A percentile compares a stretch with the other conserved stretches of the same genome.
These are phyloP conservation scores for Samsoniella hepiali DNA, from an alignment of 2,329 filamentous ascomycete genomes.

Conservation along the genomic window DNA sequence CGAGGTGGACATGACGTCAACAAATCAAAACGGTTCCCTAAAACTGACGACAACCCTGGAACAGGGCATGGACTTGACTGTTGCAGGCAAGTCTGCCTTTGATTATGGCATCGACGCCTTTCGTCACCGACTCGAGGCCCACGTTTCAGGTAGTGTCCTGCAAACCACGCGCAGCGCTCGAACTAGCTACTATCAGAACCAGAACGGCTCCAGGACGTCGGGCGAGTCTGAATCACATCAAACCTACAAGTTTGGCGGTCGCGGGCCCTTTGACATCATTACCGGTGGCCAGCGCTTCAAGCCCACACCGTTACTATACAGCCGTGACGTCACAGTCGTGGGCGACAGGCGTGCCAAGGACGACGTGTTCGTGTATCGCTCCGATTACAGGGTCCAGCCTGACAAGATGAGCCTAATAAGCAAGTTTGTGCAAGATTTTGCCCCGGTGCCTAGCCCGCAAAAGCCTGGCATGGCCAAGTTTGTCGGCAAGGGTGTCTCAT, in stretches of 20 bases:
- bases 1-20: background rate
- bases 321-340: constrained; percentile 44
- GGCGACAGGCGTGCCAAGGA: background rate
- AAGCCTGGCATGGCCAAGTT: background rate
- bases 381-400: background rate
- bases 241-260: constrained; percentile 51
- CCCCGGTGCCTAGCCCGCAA: background rate
- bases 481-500: background rate
- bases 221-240: constrained; percentile 57
- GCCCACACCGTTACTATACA: constrained; percentile 48
- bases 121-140: constrained; percentile 27
- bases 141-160: constrained; percentile 31
- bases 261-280: constrained; percentile 11
- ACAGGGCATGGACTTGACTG: constrained; percentile 39
- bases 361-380: constrained; percentile 1
- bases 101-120: constrained; percentile 61
- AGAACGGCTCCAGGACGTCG: constrained; percentile 43
- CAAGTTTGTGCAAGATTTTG: constrained; percentile 1
- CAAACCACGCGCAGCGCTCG: constrained; percentile 55
- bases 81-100: constrained; percentile 43
- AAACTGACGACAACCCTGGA: constrained; percentile 33
- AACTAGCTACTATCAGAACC: constrained; percentile 51
- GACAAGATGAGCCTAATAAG: background rate
- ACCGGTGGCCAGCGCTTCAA: constrained; percentile 21
- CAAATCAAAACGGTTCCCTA: constrained; percentile 18